Conservation (phyloP, 495 filamentous ascomycete species). For the Tuber indicum region DNA sequence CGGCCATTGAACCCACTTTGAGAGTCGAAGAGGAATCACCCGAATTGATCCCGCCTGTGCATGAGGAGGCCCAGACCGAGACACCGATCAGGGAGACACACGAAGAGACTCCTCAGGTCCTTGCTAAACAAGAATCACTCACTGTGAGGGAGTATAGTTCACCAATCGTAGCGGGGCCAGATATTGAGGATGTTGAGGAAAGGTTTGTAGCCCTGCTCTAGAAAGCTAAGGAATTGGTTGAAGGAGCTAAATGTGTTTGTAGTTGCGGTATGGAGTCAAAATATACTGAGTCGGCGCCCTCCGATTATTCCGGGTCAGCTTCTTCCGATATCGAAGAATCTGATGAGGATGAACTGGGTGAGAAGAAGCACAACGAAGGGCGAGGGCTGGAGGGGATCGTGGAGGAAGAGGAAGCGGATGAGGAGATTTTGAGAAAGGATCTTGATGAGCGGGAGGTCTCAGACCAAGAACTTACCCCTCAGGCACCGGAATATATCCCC, state of each 20-base stretch:
- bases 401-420: conserved; percentile 13
- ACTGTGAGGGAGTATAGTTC: conserved; percentile 4
- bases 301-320: conserved; percentile 8
- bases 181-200: conserved; percentile 18
- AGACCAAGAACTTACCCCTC: conserved; percentile 6
- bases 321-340: conserved; percentile 32
- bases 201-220: conserved; percentile 14
- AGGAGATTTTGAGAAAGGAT: conserved; percentile 2
- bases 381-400: conserved; percentile 2
- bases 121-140: conserved; percentile 18
- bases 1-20: conserved; percentile 2
- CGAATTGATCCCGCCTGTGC: conserved; percentile 8
- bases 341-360: conserved; percentile 14
- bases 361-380: conserved; percentile 21
- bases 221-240: conserved; percentile 9
- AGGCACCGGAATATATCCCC: background rate
- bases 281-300: conserved; percentile 25
- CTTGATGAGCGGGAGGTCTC: background rate
- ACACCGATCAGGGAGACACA: conserved; percentile 11
- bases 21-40: conserved; percentile 8
- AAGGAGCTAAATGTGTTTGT: conserved; percentile 26
- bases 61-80: conserved; percentile 26
- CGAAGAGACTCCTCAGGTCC: conserved; percentile 16
- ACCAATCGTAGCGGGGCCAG: conserved; percentile 14
- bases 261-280: conserved; percentile 23